Base-by-base conservation (phyloP, 148 eudicot species). In the Tetragonia tetragonoides region DNA sequence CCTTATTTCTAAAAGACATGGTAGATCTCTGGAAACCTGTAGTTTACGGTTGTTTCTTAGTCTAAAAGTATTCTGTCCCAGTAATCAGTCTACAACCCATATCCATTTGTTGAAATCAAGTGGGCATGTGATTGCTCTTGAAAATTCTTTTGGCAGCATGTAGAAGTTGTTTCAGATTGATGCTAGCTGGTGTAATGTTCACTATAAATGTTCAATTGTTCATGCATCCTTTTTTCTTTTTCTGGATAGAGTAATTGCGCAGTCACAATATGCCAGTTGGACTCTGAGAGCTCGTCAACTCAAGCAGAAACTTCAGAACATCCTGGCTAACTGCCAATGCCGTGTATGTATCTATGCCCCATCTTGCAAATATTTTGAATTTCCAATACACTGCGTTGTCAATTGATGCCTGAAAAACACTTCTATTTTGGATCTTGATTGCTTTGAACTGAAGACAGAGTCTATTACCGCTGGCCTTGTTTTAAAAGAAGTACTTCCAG, bases 241-340 rank as follows among this genome's bases (percentile, higher is more conserved):
- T 61, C 20, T 85, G 69, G 64, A 72, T 56, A 86, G 88, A 84
- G 75, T 74, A 79, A 80, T 64, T 66, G 77, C 81, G 68, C 74
- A 57, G 73, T 72, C 75, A 61, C 75, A 46, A 78, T 72, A 40
- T 71, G 62, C 78, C 86, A 73, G 49, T 75, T 76, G 66, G 86
- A 84, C 76, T 81, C 84, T 4, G 87, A 81, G 77, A 78, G 84
- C 82, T 84, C 86, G 56, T 72, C 84, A 21, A 77, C 77, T 75
- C 87, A 78, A 76, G 83, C 76, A 59, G 68, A 75, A 49, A 74
- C 68, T 15, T 63, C 79, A 44, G 71, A 64, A 77, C 73, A 81
- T 57, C 75, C 84, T 81, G 80, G 72, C 39, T 71, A 66, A 72
- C 49, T 42, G 49, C 20, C 42, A 46, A 38, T 49, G 12, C 61